Base-by-base conservation (phyloP, 768 basidiomycete species). In the Gautieria morchelliformis region DNA sequence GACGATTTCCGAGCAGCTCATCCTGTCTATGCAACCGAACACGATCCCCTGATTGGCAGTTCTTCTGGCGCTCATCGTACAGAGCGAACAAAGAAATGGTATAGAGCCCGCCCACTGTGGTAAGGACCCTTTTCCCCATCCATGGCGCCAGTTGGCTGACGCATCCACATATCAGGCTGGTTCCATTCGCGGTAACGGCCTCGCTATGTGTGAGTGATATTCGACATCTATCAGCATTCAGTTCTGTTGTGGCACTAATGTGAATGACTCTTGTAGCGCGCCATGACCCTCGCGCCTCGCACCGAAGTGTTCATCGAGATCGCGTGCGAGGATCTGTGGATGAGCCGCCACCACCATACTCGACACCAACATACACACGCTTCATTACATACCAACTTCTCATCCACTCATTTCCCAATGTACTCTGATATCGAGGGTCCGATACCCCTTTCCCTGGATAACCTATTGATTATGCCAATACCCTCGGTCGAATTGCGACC, bases 291-390 rank as follows among this genome's bases (percentile, higher is more conserved):
- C 68, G 83, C 87, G 39, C 83, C 87, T 11, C 80, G 87, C 56
- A 84, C 91, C 47, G 83, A 88, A 67, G 84, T 91, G 30, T 89
- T 83, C 73, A 88, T 82, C 45, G 80, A 84, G 51, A 79, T 91
- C 52, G 82, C 89, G 4, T 90, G 89, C 68, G 75, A 81, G 50
- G 74, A 75, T 4, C 62, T 85, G 33, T 76, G 79, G 60, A 69
- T 71, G 22, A 66, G 71, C 27, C 57, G 52, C 4, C 55, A 46
- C 33, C 53, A 62, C 50, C 75, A 77, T 67, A 74, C 70, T 69
- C 58, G 70, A 67, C 52, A 41, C 19, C n/a, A 17, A 37, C 56
- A 24, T 40, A 51, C 24, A 17, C 37, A 60, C 15, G 20, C 47
- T 27, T 49, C 32, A 30, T 15, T 24, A 53, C 40, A 48, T 27